phyloP scores from a whole-genome alignment of 1,284 basidiomycete species.

The Fomitopsis betulina region DNA sequence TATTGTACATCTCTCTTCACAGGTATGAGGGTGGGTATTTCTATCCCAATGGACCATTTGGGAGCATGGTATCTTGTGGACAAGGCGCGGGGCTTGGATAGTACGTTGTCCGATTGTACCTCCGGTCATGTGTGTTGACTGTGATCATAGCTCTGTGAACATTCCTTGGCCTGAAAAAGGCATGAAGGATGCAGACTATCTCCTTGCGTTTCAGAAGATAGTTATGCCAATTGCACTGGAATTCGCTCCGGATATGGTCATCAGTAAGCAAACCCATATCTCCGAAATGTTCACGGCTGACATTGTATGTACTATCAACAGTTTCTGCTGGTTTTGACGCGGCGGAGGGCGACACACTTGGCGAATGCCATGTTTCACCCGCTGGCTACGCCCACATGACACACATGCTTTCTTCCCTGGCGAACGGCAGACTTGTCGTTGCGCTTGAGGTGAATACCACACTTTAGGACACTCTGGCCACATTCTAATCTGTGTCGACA shows the following conservation, averaged over 20 bases:
- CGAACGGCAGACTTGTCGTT: conserved; percentile 86
- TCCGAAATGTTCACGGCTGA: not conserved
- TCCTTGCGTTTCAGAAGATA: conserved; percentile 93
- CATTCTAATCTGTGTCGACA: conserved; percentile 26
- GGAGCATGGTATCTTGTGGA: conserved; percentile 82
- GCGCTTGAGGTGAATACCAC: conserved; percentile 78
- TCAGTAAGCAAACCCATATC: conserved; percentile 56
- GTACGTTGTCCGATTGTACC: conserved; percentile 29
- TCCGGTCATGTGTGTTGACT: conserved; percentile 10
- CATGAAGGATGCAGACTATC: conserved; percentile 94
- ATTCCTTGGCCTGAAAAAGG: conserved; percentile 90
- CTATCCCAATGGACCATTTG: conserved; percentile 92
- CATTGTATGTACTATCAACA: conserved; percentile 26
- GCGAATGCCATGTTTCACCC: conserved; percentile 87
- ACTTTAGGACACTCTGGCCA: not conserved
- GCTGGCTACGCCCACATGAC: conserved; percentile 99
- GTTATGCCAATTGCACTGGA: conserved; percentile 98
- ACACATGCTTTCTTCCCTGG: conserved; percentile 89
- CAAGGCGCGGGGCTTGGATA: conserved; percentile 80
- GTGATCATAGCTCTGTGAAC: conserved; percentile 75
- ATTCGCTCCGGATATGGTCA: conserved; percentile 93
- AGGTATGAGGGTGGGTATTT: conserved; percentile 89
- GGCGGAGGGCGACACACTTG: conserved; percentile 88
- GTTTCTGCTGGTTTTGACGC: conserved; percentile 99
- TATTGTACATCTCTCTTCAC: conserved; percentile 96